Conservation (phyloP, 441 rosid species). For the Euphorbia corollata region DNA sequence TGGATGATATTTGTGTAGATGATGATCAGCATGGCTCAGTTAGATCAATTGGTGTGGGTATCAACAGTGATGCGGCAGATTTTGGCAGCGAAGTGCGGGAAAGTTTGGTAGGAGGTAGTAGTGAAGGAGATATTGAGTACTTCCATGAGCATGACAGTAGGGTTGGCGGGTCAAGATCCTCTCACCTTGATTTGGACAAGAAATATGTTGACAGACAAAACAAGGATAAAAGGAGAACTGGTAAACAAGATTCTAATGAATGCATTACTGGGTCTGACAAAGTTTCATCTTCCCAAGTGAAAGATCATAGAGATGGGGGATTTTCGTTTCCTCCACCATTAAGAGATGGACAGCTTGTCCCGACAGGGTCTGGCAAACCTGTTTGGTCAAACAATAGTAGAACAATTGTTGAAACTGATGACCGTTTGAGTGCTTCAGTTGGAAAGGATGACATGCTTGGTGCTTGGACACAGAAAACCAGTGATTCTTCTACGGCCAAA, state of each 20-base stretch:
- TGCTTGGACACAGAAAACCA: constrained; percentile 68
- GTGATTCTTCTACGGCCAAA: constrained; percentile 56
- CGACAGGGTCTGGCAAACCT: constrained; percentile 51
- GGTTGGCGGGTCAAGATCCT: constrained; percentile 38
- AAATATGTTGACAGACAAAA: constrained; percentile 36
- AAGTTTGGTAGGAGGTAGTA: constrained; percentile 75
- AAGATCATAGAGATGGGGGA: constrained; percentile 46
- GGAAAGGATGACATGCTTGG: constrained; percentile 58
- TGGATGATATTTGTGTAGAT: constrained; percentile 59
- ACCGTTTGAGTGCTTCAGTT: constrained; percentile 41
- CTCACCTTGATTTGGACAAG: constrained; percentile 45
- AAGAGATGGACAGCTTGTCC: constrained; percentile 50
- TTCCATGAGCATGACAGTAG: constrained; percentile 46
- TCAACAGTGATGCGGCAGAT: constrained; percentile 84
- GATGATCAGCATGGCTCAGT: constrained; percentile 88
- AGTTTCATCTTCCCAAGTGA: constrained; percentile 34
- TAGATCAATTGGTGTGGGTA: constrained; percentile 93
- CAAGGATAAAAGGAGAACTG: constrained; percentile 38
- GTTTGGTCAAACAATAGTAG: constrained; percentile 47
- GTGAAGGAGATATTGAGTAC: constrained; percentile 80
- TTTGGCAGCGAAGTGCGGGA: constrained; percentile 77
- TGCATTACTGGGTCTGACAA: constrained; percentile 43
- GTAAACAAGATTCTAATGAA: constrained; percentile 38
- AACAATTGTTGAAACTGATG: constrained; percentile 42
- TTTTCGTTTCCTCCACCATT: constrained; percentile 72